Percentiles rank a stretch among this genome's conserved stretches.
phyloP scores from a whole-genome alignment of 1,284 basidiomycete species.

The Hemileia vastatrix region DNA sequence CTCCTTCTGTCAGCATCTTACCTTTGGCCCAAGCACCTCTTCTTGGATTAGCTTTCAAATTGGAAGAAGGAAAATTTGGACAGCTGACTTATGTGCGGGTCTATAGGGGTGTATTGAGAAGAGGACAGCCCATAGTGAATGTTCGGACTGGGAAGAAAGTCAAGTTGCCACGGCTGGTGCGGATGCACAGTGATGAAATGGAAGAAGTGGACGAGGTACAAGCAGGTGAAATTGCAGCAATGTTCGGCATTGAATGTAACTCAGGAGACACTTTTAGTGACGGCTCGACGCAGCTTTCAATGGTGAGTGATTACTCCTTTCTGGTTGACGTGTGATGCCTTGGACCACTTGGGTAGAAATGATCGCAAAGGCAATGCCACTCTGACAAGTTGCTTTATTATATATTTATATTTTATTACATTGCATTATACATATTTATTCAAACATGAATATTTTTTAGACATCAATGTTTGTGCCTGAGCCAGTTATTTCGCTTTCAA shows the following conservation, averaged over 20 bases:
- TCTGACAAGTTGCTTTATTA: no score
- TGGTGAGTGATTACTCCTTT: constrained; percentile 54
- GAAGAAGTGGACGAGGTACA: constrained; percentile 94
- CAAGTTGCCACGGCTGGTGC: constrained; percentile 91
- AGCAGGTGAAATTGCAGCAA: constrained; percentile 99
- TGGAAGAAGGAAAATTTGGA: constrained; percentile 94
- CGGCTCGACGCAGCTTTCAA: constrained; percentile 26
- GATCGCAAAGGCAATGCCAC: no score
- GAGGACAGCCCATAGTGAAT: constrained; percentile 78
- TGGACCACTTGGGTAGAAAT: no score
- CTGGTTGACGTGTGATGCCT: constrained; percentile 66
- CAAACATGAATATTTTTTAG: constrained; percentile 47
- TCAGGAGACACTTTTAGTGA: constrained; percentile 96
- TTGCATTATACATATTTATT: constrained; percentile 4
- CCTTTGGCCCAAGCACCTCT: constrained; percentile 77
- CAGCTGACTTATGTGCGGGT: constrained; percentile 99
- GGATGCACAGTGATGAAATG: constrained; percentile 99
- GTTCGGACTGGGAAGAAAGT: constrained; percentile 93
- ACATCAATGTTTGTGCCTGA: constrained; percentile 98
- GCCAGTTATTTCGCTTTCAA: constrained; percentile 89
- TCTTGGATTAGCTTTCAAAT: constrained; percentile 93
- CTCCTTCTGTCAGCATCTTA: constrained; percentile 62
- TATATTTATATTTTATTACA: not conserved
- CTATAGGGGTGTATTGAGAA: constrained; percentile 86
- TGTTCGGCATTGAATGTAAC: constrained; percentile 98